These are phyloP conservation scores for Lyophyllum semitale DNA, from an alignment of 768 basidiomycete species.

Conservation along the genomic window DNA sequence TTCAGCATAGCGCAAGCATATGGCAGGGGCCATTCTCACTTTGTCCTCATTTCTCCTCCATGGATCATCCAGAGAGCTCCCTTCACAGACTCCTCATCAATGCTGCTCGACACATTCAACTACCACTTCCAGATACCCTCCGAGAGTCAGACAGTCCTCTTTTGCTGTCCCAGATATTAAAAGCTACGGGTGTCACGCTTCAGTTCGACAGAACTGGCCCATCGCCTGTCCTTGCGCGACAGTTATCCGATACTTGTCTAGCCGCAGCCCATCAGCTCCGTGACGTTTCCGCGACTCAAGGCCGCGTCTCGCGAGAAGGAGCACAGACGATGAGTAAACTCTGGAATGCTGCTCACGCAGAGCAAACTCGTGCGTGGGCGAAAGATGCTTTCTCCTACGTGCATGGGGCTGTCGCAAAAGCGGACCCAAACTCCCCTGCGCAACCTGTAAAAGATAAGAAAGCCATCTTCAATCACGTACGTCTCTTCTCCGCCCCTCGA, in stretches of 20 bases:
- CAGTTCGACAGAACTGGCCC: slow-evolving; percentile 1
- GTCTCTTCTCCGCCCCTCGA: neutral
- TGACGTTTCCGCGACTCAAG: neutral
- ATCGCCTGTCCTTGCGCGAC: neutral
- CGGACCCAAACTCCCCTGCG: too few relatives aligned
- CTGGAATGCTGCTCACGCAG: neutral
- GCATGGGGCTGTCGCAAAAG: neutral
- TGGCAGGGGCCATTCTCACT: neutral
- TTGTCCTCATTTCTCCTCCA: neutral
- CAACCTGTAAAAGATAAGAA: neutral
- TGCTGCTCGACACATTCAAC: neutral
- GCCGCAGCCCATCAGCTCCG: neutral
- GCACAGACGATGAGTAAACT: neutral
- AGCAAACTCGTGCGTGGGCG: neutral
- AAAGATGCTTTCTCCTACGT: neutral
- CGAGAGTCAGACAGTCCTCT: too few relatives aligned
- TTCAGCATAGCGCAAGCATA: neutral
- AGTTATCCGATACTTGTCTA: slow-evolving; percentile 7
- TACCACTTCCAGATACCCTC: neutral
- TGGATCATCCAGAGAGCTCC: neutral
- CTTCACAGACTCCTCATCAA: neutral
- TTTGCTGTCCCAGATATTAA: neutral
- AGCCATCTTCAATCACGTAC: slow-evolving; percentile 8
- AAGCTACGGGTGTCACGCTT: neutral
- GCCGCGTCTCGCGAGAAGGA: neutral